Evolutionary conservation across 2,329 filamentous ascomycete genomes (phyloP), one percentile per base, ranked within the genome.

Genomic region (Decorospora gaudefroyi): DNA sequence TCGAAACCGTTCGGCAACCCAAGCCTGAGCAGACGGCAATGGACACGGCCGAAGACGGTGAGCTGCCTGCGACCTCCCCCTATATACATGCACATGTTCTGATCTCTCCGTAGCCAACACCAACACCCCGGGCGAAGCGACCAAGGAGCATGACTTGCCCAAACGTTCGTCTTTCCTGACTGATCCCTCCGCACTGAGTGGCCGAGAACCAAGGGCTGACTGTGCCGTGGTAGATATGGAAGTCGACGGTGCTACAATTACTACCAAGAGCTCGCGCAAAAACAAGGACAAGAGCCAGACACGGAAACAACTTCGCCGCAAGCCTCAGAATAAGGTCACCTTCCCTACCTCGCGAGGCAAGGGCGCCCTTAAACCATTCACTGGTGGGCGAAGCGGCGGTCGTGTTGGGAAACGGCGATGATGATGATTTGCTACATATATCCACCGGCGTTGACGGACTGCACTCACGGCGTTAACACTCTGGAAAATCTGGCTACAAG

Each of bases 1-100:
- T 91, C 64, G 90, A 91, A 68, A 71, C 95, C 59, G 87, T 87
- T 32, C 79, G 85, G 44, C 84, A 90, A 65, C 85, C 88, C 48
- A 90, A 87, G 69, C 84, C 87, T 35, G 65, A 70, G 41, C 67
- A 58, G 49, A 70, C 72, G 42, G 69, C 76, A 29, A 75, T 78
- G 58, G 74, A 78, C 28, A 74, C 76, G 35, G 68, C 74, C 47
- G 70, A 72, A 38, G 75, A 73, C 51, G 59, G 66, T 68, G 52
- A 42, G 40, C 41, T 23, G 29, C 34, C 16, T 37, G 17, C 41
- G 18, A 4, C 12, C 19, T 6, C 27, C n/a, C 6, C 22, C 11
- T n/a, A n/a, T n/a, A n/a, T n/a, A 7, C 13, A 22, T 21, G 16
- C 16, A 23, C 26, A 22, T 25, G 18, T 19, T 15, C 46, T 52